These are phyloP conservation scores for Candida manassasensis DNA, from an alignment of 805 yeast genomes.

Conservation along the genomic window DNA sequence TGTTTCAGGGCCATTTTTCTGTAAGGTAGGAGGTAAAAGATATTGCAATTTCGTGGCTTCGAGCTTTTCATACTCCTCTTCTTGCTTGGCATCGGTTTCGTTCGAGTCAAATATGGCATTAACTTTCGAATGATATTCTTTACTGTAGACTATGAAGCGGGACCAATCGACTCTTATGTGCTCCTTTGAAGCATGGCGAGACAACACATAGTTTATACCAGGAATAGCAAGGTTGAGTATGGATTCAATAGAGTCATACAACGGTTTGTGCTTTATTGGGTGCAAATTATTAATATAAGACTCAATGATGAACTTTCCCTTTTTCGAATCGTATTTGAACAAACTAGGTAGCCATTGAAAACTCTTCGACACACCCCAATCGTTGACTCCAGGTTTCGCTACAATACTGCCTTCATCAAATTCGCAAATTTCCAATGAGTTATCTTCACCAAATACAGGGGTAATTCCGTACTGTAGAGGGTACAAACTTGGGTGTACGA, in stretches of 20 bases:
- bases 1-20: slow-evolving; percentile 6
- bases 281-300: slow-evolving; percentile 41
- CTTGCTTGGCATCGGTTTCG: slow-evolving; percentile 1
- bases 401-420: slow-evolving; percentile 9
- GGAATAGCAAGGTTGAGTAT: slow-evolving; percentile 28
- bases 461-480: slow-evolving; percentile 29
- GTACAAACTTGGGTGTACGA: slow-evolving; percentile 40
- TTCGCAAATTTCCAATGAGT: slow-evolving; percentile 7
- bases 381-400: slow-evolving; percentile 11
- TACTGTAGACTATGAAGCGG: slow-evolving; percentile 12
- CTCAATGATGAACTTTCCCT: slow-evolving; percentile 13
- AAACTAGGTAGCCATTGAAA: slow-evolving; percentile 38
- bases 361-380: slow-evolving; percentile 16
- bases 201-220: slow-evolving; percentile 24
- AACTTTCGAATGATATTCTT: slow-evolving; percentile 10
- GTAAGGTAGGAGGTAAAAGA: slow-evolving; percentile 8
- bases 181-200: slow-evolving; percentile 18
- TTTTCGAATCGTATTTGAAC: slow-evolving; percentile 9
- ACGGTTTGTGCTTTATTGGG: slow-evolving; percentile 19
- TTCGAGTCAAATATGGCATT: slow-evolving; percentile 8
- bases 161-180: slow-evolving; percentile 14
- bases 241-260: slow-evolving; percentile 26
- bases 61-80: slow-evolving; percentile 9
- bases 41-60: slow-evolving; percentile 8
- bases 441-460: slow-evolving; percentile 11